Conservation (phyloP, 2,329 filamentous ascomycete species). For the Onygenales sp. region DNA sequence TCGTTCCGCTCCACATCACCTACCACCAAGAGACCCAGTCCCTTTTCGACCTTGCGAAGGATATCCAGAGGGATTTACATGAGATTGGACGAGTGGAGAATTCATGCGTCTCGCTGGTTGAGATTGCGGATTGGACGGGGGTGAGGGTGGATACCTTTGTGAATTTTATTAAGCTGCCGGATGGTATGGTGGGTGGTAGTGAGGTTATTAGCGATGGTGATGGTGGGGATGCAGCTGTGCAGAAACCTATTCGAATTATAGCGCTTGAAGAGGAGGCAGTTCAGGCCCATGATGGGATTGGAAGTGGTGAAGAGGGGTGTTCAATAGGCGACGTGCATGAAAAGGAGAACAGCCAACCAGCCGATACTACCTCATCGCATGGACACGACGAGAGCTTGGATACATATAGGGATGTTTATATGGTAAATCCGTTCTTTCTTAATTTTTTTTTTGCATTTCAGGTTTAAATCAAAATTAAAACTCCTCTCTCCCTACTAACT, state of each 20-base stretch:
- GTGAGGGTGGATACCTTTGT: slow-evolving; percentile 62
- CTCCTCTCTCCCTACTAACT: background rate
- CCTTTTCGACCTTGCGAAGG: slow-evolving; percentile 44
- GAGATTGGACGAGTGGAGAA: slow-evolving; percentile 49
- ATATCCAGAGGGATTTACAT: slow-evolving; percentile 60
- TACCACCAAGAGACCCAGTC: slow-evolving; percentile 13
- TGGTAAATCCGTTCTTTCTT: slow-evolving; percentile 5
- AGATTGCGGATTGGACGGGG: slow-evolving; percentile 68
- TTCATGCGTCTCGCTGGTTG: slow-evolving; percentile 54
- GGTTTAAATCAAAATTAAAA: no score
- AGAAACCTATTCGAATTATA: background rate
- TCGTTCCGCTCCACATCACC: slow-evolving; percentile 61
- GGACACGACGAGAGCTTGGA: background rate
- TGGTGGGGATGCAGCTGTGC: background rate
- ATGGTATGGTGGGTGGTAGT: slow-evolving; percentile 11
- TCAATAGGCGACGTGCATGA: background rate
- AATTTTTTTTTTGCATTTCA: background rate
- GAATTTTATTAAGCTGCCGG: slow-evolving; percentile 63
- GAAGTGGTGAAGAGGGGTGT: background rate
- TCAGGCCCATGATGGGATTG: background rate
- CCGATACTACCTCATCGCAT: no score
- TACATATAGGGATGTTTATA: slow-evolving; percentile 10
- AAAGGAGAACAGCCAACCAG: background rate
- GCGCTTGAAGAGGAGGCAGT: slow-evolving; percentile 3
- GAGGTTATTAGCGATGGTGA: background rate